Evolutionary conservation across 148 eudicot species (phyloP), one percentile per base, ranked within the genome.

Genomic region (Rhododendron mucronatum): DNA sequence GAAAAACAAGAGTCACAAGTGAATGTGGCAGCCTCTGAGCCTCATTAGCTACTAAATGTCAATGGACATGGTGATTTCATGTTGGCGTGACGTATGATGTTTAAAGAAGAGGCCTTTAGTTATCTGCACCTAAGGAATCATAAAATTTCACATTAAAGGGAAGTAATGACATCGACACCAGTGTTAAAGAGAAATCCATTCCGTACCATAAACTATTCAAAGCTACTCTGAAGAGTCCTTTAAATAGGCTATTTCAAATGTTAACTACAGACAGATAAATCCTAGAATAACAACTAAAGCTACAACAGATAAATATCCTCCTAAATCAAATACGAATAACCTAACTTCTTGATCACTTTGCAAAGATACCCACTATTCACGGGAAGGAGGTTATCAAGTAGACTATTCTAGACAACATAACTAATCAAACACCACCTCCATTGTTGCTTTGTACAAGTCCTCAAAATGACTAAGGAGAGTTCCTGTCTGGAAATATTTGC

Each of bases 401-500:
- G 28, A 77, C 21, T 20, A 23, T 41, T 44, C n/a, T 44, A 77
- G 47, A 18, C 30, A 77, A 9, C 10, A 18, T 14, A 7, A 77
- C 80, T 14, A 77, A 44, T 41, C 80, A 77, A 81, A 65, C 14
- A 61, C 21, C 74, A 59, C n/a, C 35, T 59, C 74, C 20, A n/a
- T 63, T 39, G 74, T 65, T 83, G 21, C 77, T 83, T 83, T 83
- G 76, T 67, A 65, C 53, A 65, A 3, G 57, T 12, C 51, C 55
- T 15, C 14, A 15, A 16, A 50, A 63, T 44, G 18, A 26, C 16
- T n/a, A 33, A 1, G 81, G 37, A 84, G 86, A 55, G 53, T 80
- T 69, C 84, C 53, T 44, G 48, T 50, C 33, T 6, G 90, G 91
- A 81, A 91, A 91, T 82, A 85, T 87, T 77, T 92, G 91, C 80